A percentile compares a stretch with the other conserved stretches of the same genome.
Conservation (phyloP, 73 alveolate species). For the Stentor roeselii region DNA sequence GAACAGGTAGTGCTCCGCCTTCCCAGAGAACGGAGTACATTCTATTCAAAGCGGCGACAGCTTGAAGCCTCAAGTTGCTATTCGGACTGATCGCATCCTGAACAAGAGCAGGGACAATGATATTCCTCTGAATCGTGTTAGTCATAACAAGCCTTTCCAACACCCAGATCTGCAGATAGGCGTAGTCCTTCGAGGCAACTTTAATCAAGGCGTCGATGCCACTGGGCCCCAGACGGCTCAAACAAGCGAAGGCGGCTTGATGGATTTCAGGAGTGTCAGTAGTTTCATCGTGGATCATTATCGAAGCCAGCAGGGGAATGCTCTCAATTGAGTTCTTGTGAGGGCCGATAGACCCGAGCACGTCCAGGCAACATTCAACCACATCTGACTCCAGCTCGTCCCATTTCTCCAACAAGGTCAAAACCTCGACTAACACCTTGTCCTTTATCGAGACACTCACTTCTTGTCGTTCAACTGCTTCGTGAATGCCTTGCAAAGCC, state of each 20-base stretch:
- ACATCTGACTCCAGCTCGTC: slow-evolving; percentile 21
- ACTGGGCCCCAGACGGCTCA: slow-evolving; percentile 66
- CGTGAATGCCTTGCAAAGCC: slow-evolving; percentile 16
- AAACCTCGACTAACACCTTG: neutral
- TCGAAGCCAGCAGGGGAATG: neutral
- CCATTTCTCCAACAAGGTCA: neutral
- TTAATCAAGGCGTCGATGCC: slow-evolving; percentile 73
- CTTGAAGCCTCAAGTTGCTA: slow-evolving; percentile 60
- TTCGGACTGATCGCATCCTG: slow-evolving; percentile 65
- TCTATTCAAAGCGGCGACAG: slow-evolving; percentile 83
- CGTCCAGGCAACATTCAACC: slow-evolving; percentile 17
- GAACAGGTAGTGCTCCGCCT: slow-evolving; percentile 30
- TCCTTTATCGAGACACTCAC: neutral
- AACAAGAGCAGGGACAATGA: slow-evolving; percentile 76
- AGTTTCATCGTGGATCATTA: slow-evolving; percentile 11
- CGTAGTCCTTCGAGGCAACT: slow-evolving; percentile 79
- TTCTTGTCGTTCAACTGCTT: neutral
- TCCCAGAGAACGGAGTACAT: slow-evolving; percentile 80
- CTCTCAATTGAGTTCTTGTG: neutral
- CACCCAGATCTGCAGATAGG: slow-evolving; percentile 63
- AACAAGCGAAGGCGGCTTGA: slow-evolving; percentile 55
- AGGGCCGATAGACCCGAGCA: slow-evolving; percentile 15
- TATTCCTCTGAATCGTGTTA: slow-evolving; percentile 72
- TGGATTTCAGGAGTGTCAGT: neutral
- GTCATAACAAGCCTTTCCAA: slow-evolving; percentile 69